Evolutionary conservation across 257 asterid species (phyloP).

Genomic region (Capsicum rhomboideum): DNA sequence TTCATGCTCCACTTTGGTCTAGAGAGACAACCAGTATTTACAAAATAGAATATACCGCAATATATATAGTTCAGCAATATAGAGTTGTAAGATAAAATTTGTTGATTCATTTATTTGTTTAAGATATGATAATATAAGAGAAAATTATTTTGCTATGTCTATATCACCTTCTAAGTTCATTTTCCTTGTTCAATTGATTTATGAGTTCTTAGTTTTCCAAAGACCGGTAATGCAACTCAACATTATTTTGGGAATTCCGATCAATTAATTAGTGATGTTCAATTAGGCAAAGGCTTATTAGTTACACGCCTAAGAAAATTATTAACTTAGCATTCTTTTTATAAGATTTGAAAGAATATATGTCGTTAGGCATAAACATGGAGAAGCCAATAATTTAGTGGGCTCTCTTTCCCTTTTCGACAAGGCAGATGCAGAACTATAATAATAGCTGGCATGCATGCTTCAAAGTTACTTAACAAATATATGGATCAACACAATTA

Average conservation of each 20-base stretch:
- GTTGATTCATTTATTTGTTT: neutral
- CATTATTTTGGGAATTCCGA: neutral
- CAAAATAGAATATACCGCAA: neutral
- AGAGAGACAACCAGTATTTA: neutral
- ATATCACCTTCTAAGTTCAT: neutral
- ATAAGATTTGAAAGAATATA: neutral
- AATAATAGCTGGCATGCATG: neutral
- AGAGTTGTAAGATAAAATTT: neutral
- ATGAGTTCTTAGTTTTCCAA: neutral
- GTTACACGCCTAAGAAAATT: neutral
- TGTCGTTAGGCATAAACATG: too few relatives aligned
- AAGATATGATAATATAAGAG: neutral
- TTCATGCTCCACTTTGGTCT: conserved; percentile 39
- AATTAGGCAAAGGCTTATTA: neutral
- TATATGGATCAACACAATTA: neutral
- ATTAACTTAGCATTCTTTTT: neutral
- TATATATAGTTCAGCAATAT: neutral
- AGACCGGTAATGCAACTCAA: neutral
- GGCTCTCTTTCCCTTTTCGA: neutral
- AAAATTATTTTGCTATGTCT: neutral
- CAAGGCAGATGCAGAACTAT: neutral
- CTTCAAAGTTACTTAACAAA: neutral
- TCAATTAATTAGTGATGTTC: neutral
- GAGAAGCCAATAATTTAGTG: neutral
- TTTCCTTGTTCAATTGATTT: neutral